These are phyloP conservation scores for Pleomassaria siparia DNA, from an alignment of 2,329 filamentous ascomycete species.

Conservation along the genomic window DNA sequence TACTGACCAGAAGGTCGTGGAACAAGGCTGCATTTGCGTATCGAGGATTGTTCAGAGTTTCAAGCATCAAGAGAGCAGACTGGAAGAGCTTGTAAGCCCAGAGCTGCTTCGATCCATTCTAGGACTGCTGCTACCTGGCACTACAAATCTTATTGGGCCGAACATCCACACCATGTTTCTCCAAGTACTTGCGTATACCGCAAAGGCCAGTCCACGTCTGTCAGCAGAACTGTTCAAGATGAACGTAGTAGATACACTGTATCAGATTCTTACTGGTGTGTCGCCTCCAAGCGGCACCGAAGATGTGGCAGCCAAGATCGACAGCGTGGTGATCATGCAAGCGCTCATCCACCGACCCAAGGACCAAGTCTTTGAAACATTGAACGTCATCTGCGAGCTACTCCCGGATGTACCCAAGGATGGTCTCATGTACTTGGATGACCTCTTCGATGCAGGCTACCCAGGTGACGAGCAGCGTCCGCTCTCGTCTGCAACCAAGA, in stretches of 20 bases:
- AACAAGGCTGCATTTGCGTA: constrained; percentile 94
- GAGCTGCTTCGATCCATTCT: constrained; percentile 83
- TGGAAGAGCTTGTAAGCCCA: constrained; percentile 89
- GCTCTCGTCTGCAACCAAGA: constrained; percentile 50
- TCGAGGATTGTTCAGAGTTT: constrained; percentile 97
- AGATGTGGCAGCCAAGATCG: constrained; percentile 80
- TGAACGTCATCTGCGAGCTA: constrained; percentile 96
- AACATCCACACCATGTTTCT: constrained; percentile 97
- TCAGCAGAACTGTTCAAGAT: constrained; percentile 92
- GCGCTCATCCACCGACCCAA: constrained; percentile 92
- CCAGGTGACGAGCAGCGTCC: constrained; percentile 49
- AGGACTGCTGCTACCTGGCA: constrained; percentile 85
- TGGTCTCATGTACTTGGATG: constrained; percentile 54
- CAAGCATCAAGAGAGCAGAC: constrained; percentile 79
- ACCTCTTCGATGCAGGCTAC: constrained; percentile 52
- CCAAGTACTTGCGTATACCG: constrained; percentile 85
- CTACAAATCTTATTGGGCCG: constrained; percentile 90
- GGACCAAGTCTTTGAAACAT: constrained; percentile 94
- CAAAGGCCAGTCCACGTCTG: constrained; percentile 81
- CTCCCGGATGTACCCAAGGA: constrained; percentile 72
- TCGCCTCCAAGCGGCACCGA: constrained; percentile 81
- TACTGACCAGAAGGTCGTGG: constrained; percentile 93
- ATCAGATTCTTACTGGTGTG: constrained; percentile 94
- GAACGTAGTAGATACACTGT: constrained; percentile 95
- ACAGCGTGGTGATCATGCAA: constrained; percentile 98